Conservation (phyloP, 441 rosid genomes). For the Biscutella auriculata region DNA sequence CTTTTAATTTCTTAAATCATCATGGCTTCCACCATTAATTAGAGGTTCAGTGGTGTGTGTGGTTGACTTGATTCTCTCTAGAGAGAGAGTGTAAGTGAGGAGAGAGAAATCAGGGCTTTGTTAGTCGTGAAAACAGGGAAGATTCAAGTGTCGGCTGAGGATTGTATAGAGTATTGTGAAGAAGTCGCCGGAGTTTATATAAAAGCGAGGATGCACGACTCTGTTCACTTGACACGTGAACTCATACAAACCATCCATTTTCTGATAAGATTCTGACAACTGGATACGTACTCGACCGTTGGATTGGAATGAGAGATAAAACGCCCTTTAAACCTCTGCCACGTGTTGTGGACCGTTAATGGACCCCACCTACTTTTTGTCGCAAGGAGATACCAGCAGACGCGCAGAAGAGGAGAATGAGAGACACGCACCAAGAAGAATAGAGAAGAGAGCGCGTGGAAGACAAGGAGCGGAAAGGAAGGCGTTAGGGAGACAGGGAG, state of each 20-base stretch:
- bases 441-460: not conserved
- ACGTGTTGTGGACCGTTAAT: conserved; percentile 26
- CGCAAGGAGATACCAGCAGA: not conserved
- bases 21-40: not conserved
- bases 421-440: not conserved
- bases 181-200: conserved; percentile 21
- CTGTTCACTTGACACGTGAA: conserved; percentile 17
- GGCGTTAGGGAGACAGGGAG: conserved; percentile 5
- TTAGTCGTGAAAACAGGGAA: not conserved
- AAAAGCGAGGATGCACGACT: conserved; percentile 18
- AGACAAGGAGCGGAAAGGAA: not conserved
- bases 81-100: too few relatives aligned
- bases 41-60: too few relatives aligned
- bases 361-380: conserved; percentile 6
- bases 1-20: not conserved
- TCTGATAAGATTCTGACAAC: conserved; percentile 25
- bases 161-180: conserved; percentile 13
- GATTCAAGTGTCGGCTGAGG: conserved; percentile 14
- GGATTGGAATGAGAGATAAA: conserved; percentile 21
- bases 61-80: too few relatives aligned
- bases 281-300: conserved; percentile 16
- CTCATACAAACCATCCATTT: conserved; percentile 3
- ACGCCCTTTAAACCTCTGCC: conserved; percentile 8
- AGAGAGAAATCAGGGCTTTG: conserved; percentile 10
- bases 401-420: not conserved